Percentiles rank a stretch among this genome's conserved stretches.
Conservation (phyloP, 495 filamentous ascomycete species). For the Pyrenopolyporus hunteri region DNA sequence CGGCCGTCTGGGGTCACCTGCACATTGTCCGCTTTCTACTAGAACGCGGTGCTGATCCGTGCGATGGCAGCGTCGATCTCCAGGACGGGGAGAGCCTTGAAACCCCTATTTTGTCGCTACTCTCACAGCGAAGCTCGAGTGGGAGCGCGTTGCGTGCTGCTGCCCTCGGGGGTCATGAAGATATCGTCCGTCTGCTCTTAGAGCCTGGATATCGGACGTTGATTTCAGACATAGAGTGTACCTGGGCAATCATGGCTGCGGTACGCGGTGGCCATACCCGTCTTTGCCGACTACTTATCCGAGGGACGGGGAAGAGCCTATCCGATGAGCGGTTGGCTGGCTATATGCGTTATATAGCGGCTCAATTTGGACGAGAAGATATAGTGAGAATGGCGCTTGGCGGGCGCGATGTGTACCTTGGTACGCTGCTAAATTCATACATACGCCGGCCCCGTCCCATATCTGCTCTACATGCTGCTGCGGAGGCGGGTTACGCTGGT, state of each 20-base stretch:
- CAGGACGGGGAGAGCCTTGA: not conserved
- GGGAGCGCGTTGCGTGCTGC: not conserved
- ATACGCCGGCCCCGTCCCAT: no score
- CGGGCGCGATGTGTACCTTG: no score
- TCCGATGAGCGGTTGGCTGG: not conserved
- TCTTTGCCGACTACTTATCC: not conserved
- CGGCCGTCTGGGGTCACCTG: constrained; percentile 6
- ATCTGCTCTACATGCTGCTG: not conserved
- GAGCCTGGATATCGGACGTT: not conserved
- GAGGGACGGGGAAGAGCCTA: not conserved
- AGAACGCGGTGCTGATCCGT: not conserved
- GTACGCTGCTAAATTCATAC: no score
- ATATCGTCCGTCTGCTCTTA: constrained; percentile 2
- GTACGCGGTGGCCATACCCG: not conserved
- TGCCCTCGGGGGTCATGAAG: constrained; percentile 4
- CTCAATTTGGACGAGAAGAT: not conserved
- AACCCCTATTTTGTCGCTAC: not conserved
- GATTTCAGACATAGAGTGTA: not conserved
- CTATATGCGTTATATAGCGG: not conserved
- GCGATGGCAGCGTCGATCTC: not conserved
- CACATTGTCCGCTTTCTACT: constrained; percentile 12
- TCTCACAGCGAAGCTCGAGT: not conserved
- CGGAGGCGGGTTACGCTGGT: not conserved
- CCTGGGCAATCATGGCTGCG: not conserved
- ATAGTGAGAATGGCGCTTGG: not conserved